These are phyloP conservation scores for Antrodiella citrinella DNA, from an alignment of 768 basidiomycete genomes.

Conservation along the genomic window DNA sequence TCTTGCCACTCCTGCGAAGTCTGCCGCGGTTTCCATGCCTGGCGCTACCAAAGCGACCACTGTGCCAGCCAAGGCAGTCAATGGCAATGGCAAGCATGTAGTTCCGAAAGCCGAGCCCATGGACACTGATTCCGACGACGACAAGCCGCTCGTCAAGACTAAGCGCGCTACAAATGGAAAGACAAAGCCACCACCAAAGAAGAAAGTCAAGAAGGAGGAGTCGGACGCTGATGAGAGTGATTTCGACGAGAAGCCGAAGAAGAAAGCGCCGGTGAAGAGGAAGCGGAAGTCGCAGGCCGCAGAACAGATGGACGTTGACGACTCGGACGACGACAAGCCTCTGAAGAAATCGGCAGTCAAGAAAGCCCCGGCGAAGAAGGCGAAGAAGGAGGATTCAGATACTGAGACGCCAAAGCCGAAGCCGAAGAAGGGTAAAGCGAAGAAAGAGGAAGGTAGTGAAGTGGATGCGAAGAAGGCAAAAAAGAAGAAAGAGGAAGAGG, in stretches of 20 bases:
- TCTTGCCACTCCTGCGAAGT: slow-evolving; percentile 62
- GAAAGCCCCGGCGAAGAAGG: slow-evolving; percentile 46
- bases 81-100: slow-evolving; percentile 31
- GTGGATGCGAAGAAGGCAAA: slow-evolving; percentile 37
- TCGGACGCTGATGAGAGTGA: slow-evolving; percentile 19
- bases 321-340: slow-evolving; percentile 38
- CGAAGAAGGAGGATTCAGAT: slow-evolving; percentile 19
- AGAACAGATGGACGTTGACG: slow-evolving; percentile 46
- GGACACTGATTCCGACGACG: slow-evolving; percentile 28
- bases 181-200: slow-evolving; percentile 49
- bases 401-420: slow-evolving; percentile 34
- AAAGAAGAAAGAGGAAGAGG: slow-evolving; percentile 49
- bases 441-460: slow-evolving; percentile 30
- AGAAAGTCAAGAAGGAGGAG: slow-evolving; percentile 40
- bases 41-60: slow-evolving; percentile 34
- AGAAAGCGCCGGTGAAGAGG: slow-evolving; percentile 21
- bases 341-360: slow-evolving; percentile 32
- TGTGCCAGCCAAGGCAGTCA: slow-evolving; percentile 17
- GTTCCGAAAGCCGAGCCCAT: slow-evolving; percentile 20
- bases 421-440: slow-evolving; percentile 35
- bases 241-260: slow-evolving; percentile 21
- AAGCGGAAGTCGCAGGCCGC: slow-evolving; percentile 29
- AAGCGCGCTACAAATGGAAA: slow-evolving; percentile 38
- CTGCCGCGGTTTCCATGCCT: slow-evolving; percentile 30
- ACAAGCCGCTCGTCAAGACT: slow-evolving; percentile 34